These are phyloP conservation scores for bread wheat (Triticum aestivum) DNA, from an alignment of 176 grass and related monocot species.

Conservation along the genomic window DNA sequence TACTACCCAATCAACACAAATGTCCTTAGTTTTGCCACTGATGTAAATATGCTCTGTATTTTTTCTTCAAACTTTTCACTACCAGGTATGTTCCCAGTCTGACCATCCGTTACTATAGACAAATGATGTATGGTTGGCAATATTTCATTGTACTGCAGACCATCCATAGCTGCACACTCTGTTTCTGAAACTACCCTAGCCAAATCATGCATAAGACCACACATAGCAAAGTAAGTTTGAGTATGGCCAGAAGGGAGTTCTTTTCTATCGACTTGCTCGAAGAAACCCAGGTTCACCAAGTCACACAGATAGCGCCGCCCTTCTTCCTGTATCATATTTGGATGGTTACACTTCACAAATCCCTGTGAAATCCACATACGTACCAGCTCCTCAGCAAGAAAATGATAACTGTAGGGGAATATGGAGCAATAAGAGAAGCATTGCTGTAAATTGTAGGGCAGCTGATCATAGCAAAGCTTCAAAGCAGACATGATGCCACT, in stretches of 20 bases:
- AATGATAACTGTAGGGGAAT: not conserved
- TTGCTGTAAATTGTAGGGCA: not conserved
- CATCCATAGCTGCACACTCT: constrained; percentile 15
- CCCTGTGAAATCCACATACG: constrained; percentile 51
- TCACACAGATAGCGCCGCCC: constrained; percentile 15
- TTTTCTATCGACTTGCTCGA: not conserved
- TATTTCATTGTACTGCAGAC: not conserved
- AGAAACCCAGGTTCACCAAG: not conserved
- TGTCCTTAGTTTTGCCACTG: not conserved
- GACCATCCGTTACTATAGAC: constrained; percentile 28
- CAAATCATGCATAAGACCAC: not conserved
- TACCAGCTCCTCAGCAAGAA: not conserved
- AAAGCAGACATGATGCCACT: constrained; percentile 28
- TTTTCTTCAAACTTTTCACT: not conserved
- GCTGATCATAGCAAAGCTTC: constrained; percentile 10
- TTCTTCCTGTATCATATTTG: constrained; percentile 18
- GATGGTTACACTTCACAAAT: constrained; percentile 3
- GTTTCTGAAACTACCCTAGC: constrained; percentile 24
- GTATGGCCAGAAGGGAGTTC: not conserved
- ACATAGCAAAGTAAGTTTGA: not conserved
- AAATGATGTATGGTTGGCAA: constrained; percentile 6
- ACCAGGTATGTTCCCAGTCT: not conserved
- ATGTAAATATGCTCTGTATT: not conserved
- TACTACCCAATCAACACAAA: not conserved
- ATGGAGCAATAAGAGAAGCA: constrained; percentile 23